Evolutionary conservation across 208 protist species (phyloP).

Genomic region (Novymonas esmeraldas): DNA sequence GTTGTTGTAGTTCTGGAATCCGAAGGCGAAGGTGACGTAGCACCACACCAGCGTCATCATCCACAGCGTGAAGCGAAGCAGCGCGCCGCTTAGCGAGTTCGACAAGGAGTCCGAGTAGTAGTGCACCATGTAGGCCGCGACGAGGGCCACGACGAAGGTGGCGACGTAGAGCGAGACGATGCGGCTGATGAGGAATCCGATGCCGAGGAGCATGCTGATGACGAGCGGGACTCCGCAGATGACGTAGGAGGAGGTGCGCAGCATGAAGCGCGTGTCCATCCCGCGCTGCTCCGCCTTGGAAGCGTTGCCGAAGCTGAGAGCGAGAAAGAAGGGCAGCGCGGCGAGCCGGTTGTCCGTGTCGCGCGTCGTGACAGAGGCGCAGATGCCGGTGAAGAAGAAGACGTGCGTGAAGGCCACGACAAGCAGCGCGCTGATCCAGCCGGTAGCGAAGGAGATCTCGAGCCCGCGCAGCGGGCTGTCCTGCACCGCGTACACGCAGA

Average conservation of each 20-base stretch:
- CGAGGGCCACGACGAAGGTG: constrained; percentile 33
- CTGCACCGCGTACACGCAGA: constrained; percentile 45
- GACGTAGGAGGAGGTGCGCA: constrained; percentile 56
- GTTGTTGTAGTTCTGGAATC: constrained; percentile 42
- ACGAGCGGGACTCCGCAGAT: constrained; percentile 57
- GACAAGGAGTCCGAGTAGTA: constrained; percentile 62
- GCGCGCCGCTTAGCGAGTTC: constrained; percentile 39
- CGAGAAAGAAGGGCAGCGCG: constrained; percentile 50
- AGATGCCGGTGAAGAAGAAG: constrained; percentile 65
- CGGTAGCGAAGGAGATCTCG: constrained; percentile 62
- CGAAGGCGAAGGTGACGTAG: constrained; percentile 60
- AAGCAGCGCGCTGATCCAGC: constrained; percentile 55
- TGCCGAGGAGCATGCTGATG: constrained; percentile 64
- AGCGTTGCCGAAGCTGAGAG: constrained; percentile 40
- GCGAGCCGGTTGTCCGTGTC: constrained; percentile 27
- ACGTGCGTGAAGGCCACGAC: constrained; percentile 49
- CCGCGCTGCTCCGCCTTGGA: constrained; percentile 8
- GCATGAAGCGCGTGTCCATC: constrained; percentile 26
- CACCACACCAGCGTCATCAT: constrained; percentile 63
- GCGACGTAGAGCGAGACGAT: constrained; percentile 49
- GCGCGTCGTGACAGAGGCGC: constrained; percentile 19
- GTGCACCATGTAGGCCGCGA: constrained; percentile 55
- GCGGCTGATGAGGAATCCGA: constrained; percentile 71
- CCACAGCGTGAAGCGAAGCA: constrained; percentile 56
- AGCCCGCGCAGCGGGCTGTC: constrained; percentile 44